phyloP scores from a whole-genome alignment of 2,329 filamentous ascomycete species.

The Talaromyces sp. region DNA sequence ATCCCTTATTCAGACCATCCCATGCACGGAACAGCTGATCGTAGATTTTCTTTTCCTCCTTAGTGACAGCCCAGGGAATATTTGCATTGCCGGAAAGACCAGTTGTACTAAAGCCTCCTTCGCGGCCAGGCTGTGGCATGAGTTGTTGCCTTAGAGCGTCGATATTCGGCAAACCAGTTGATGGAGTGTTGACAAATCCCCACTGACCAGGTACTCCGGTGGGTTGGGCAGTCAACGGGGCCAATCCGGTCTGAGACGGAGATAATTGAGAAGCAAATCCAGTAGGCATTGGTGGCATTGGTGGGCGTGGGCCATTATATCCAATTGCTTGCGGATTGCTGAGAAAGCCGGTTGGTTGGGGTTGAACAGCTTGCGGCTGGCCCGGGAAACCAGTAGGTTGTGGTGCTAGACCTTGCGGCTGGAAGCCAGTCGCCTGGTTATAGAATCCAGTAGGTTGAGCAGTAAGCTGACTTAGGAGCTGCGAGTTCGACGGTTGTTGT shows the following conservation, averaged over 20 bases:
- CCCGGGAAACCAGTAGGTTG: constrained; percentile 43
- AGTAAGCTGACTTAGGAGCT: constrained; percentile 54
- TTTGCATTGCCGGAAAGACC: constrained; percentile 90
- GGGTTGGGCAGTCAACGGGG: constrained; percentile 79
- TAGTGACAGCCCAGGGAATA: constrained; percentile 97
- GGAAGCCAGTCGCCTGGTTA: constrained; percentile 64
- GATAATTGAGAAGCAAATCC: constrained; percentile 59
- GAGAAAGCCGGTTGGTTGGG: constrained; percentile 66
- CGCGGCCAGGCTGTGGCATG: constrained; percentile 94
- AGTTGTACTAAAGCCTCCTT: constrained; percentile 76
- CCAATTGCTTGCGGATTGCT: constrained; percentile 70
- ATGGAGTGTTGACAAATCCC: constrained; percentile 94
- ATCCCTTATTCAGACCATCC: constrained; percentile 92
- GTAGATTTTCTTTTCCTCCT: constrained; percentile 96
- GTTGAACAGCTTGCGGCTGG: constrained; percentile 54
- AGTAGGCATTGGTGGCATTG: constrained; percentile 78
- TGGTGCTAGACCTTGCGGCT: constrained; percentile 38
- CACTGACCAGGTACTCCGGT: constrained; percentile 91
- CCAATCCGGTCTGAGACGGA: constrained; percentile 61
- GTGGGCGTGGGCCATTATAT: constrained; percentile 72
- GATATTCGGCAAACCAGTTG: constrained; percentile 85
- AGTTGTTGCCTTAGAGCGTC: constrained; percentile 87
- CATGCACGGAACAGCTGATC: constrained; percentile 92
- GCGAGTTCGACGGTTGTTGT: constrained; percentile 64
- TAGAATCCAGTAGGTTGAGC: constrained; percentile 49